These are phyloP conservation scores for Ophiostoma tasmaniense DNA, from an alignment of 2,329 filamentous ascomycete genomes.

Conservation along the genomic window DNA sequence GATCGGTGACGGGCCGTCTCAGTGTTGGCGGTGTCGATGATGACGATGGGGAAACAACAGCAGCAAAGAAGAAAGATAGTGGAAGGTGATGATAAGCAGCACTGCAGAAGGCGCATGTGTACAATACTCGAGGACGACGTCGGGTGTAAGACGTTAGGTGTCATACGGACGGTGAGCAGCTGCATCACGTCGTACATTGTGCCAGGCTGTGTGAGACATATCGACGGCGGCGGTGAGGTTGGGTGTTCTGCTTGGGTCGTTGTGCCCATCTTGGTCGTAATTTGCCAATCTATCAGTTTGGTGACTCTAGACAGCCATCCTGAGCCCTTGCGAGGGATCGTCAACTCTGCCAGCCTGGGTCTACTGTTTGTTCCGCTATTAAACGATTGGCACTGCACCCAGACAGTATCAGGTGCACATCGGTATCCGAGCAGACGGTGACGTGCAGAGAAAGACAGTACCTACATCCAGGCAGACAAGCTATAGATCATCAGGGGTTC, in stretches of 20 bases:
- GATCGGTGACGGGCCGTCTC: not conserved
- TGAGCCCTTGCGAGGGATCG: not conserved
- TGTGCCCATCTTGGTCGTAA: no score
- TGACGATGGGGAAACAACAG: not conserved
- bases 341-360: not conserved
- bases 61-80: not conserved
- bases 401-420: not conserved
- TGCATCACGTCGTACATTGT: not conserved
- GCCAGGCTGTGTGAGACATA: not conserved
- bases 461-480: not conserved
- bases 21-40: not conserved
- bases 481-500: not conserved
- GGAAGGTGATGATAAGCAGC: no score
- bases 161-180: not conserved
- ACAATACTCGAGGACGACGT: not conserved
- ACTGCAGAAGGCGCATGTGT: no score
- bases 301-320: not conserved
- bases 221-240: not conserved
- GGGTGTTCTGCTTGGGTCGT: not conserved
- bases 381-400: not conserved
- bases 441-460: not conserved
- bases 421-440: not conserved
- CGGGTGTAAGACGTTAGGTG: not conserved
- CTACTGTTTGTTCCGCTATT: not conserved
- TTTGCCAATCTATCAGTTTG: not conserved